Conservation (phyloP, 2,329 filamentous ascomycete genomes). For the Hypoxylon sp. region DNA sequence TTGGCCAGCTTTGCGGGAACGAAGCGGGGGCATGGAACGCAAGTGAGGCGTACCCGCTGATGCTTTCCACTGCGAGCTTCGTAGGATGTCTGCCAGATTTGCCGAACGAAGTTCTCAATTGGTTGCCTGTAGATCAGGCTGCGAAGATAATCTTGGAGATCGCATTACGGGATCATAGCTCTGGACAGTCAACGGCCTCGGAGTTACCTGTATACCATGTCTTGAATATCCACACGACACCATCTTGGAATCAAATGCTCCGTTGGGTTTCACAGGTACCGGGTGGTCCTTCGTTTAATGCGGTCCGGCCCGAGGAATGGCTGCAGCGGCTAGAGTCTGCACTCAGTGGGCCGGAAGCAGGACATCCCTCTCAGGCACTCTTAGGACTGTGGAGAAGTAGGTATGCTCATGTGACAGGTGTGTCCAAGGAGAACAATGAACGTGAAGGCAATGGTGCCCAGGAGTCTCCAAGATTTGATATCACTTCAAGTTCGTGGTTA, state of each 20-base stretch:
- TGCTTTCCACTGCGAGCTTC: conserved; percentile 58
- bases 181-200: conserved; percentile 40
- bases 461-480: conserved; percentile 51
- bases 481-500: conserved; percentile 50
- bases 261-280: conserved; percentile 54
- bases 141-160: conserved; percentile 59
- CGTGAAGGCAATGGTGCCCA: conserved; percentile 3
- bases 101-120: conserved; percentile 55
- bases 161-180: conserved; percentile 19
- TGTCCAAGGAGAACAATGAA: background rate
- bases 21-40: conserved; percentile 60
- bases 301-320: conserved; percentile 59
- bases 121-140: conserved; percentile 63
- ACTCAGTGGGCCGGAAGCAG: conserved; percentile 33
- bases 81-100: conserved; percentile 58
- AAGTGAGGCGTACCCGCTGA: conserved; percentile 63
- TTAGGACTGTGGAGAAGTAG: conserved; percentile 63
- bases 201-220: conserved; percentile 61
- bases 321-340: conserved; percentile 55
- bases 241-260: conserved; percentile 62
- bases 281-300: conserved; percentile 51
- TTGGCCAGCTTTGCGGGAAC: conserved; percentile 62
- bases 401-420: conserved; percentile 47
- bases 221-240: conserved; percentile 59
- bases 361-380: conserved; percentile 59